Base-by-base conservation (phyloP, 257 asterid genomes). In the Gentiana straminea region DNA sequence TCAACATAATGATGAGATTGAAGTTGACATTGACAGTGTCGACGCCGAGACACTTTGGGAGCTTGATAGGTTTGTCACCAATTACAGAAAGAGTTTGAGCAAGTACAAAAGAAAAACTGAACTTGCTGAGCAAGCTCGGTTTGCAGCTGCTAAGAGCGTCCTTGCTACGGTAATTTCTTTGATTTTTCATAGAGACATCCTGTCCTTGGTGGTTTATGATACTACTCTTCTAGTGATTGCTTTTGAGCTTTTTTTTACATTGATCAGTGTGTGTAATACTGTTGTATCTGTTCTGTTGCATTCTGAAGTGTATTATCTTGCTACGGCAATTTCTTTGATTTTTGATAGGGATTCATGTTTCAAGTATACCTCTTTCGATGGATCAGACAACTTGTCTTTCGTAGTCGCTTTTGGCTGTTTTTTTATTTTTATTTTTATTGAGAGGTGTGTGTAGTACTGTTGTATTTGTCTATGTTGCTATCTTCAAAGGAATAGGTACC, bases 11-110 rank as follows among this genome's bases (percentile, higher is more conserved):
- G 95, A 86, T 68, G 98, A 91, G 83, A 79, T 91, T 51, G 98
- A 91, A 82, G 96, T 91, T 58, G 97, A 89, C 75, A 86, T 89
- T 64, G 97, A 89, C 70, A 79, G 59, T 58, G 95, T 89, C 51
- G 96, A 91, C 60, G 76, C 96, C 15, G 98, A 91, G 75, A 91
- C 98, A 12, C 84, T 91, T 33, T 91, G 98, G 98, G 98, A 91
- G 78, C 98, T 91, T 44, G 98, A 91, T 75, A 81, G 98, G 65
- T 86, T 91, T 61, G 96, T 91, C 62, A 86, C 94, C 52, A 91
- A 91, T 67, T 84, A 79, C 79, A 91, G 81, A 70, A 90, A 90
- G 83, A 70, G 94, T 75, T 68, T 90, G 79, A 90, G 98, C 82
- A 90, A 86, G 77, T 70, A 84, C 75, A 84, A 81, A 79, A 81